These are phyloP conservation scores for Salix dunnii DNA, from an alignment of 345 rosid species.

Conservation along the genomic window DNA sequence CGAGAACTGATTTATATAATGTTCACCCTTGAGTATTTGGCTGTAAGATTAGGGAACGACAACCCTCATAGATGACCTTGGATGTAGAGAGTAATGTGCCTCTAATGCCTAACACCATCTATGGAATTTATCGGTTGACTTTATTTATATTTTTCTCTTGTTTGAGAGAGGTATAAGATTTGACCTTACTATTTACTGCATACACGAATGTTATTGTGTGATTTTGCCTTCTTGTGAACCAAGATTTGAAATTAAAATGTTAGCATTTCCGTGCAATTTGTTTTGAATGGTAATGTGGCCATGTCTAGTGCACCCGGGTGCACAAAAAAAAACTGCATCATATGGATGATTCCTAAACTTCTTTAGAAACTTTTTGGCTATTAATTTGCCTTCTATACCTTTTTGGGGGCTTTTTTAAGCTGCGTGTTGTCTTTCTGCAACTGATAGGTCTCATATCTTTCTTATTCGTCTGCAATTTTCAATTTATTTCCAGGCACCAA, in stretches of 20 bases:
- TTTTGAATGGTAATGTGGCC: neutral
- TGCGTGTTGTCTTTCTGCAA: neutral
- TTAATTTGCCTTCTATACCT: neutral
- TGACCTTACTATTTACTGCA: neutral
- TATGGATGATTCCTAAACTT: neutral
- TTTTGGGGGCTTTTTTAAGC: neutral
- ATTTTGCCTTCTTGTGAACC: neutral
- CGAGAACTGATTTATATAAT: neutral
- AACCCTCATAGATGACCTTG: neutral
- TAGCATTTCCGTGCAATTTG: neutral
- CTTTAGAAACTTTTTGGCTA: neutral
- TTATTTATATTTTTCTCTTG: neutral
- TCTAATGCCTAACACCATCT: neutral
- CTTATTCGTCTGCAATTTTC: neutral
- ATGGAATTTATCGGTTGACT: neutral
- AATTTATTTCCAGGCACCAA: neutral
- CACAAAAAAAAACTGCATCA: neutral
- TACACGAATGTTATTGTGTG: neutral
- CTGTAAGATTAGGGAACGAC: neutral
- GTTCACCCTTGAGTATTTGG: neutral
- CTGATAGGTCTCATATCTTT: neutral
- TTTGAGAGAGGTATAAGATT: neutral
- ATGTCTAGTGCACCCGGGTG: neutral
- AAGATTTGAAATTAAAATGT: neutral
- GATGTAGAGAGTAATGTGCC: neutral